Conservation (phyloP, 1,284 basidiomycete species). For the Clitocybe nebularis region DNA sequence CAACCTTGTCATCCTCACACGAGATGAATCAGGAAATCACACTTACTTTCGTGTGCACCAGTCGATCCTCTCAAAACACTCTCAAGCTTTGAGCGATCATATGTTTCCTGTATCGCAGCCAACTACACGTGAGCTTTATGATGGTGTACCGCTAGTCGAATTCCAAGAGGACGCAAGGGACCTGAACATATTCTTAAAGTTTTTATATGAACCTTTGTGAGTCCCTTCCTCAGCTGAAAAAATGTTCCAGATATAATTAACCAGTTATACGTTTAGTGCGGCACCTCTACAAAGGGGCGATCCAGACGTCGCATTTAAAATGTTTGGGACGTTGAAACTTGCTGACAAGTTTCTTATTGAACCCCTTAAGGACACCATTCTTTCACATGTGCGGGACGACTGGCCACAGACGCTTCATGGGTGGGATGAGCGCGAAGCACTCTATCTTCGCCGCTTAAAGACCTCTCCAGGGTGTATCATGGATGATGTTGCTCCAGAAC, state of each 20-base stretch:
- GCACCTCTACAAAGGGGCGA: constrained; percentile 22
- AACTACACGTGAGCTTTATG: constrained; percentile 17
- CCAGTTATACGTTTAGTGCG: constrained; percentile 17
- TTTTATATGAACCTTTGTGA: constrained; percentile 23
- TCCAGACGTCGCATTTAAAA: constrained; percentile 21
- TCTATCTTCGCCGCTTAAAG: constrained; percentile 20
- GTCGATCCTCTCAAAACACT: constrained; percentile 23
- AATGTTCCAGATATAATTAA: constrained; percentile 7
- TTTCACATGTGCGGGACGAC: constrained; percentile 20
- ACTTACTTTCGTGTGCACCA: constrained; percentile 23
- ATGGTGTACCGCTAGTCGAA: constrained; percentile 21
- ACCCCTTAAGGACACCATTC: constrained; percentile 20
- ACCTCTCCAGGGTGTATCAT: constrained; percentile 13
- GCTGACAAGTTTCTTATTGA: constrained; percentile 21
- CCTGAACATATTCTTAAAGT: constrained; percentile 21
- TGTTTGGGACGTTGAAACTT: constrained; percentile 21
- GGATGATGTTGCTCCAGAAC: constrained; percentile 22
- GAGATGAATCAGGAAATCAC: constrained; percentile 20
- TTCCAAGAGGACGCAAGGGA: constrained; percentile 22
- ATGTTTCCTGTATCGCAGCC: constrained; percentile 16
- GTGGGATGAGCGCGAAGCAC: constrained; percentile 21
- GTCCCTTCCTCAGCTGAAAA: background rate
- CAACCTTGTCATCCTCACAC: constrained; percentile 21
- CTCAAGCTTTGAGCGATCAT: constrained; percentile 21
- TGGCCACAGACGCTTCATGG: constrained; percentile 21